Evolutionary conservation across 139 green algal species (phyloP).

Genomic region (Bryopsis sp.): DNA sequence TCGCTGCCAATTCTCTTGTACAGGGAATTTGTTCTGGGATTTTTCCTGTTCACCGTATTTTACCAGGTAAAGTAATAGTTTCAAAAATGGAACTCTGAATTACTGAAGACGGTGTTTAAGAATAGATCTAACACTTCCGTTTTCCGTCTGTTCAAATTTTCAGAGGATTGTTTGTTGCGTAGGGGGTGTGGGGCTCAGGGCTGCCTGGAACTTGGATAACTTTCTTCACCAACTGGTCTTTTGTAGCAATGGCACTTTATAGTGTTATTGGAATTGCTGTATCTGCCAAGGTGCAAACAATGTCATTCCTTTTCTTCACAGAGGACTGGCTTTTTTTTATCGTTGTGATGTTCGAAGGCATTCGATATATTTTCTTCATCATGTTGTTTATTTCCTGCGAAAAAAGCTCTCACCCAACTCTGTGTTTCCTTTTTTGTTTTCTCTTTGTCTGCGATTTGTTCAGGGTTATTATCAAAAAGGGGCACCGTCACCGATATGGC

Average conservation of each 20-base stretch:
- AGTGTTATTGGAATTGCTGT: conserved; percentile 14
- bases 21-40: neutral
- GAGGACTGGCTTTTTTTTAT: too few species aligned
- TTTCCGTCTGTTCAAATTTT: too few species aligned
- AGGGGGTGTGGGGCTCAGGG: conserved; percentile 7
- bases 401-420: too few species aligned
- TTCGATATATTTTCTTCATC: too few species aligned
- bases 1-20: neutral
- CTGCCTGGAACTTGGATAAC: conserved; percentile 7
- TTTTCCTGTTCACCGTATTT: conserved; percentile 4
- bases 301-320: too few species aligned
- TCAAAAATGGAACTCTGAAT: neutral
- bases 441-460: neutral
- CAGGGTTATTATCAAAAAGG: conserved; percentile 1
- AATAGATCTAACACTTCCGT: too few species aligned
- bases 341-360: too few species aligned
- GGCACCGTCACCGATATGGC: neutral
- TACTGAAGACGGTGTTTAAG: too few species aligned
- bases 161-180: neutral
- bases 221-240: conserved; percentile 32
- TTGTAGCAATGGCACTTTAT: conserved; percentile 8
- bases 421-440: neutral
- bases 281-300: too few species aligned
- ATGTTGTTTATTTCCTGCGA: too few species aligned
- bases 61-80: conserved; percentile 8